Evolutionary conservation across 2,329 filamentous ascomycete genomes (phyloP).

Genomic region (Alternaria triticimaculans): DNA sequence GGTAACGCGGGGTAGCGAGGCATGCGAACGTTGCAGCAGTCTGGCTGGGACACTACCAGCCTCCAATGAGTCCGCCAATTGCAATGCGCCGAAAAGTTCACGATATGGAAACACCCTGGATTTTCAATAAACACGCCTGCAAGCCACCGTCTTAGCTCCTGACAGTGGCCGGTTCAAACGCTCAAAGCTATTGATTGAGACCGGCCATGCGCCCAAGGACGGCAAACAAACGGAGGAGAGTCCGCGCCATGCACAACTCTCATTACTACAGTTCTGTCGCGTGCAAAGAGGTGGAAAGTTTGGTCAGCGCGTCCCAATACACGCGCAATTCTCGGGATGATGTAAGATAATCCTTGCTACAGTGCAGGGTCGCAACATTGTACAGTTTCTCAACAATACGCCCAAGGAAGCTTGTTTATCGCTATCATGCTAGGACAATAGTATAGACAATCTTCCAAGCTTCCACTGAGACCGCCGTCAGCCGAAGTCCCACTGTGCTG

Average conservation of each 20-base stretch:
- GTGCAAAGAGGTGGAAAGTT: not conserved
- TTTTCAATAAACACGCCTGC: constrained; percentile 40
- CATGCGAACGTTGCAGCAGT: constrained; percentile 19
- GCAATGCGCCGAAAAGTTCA: constrained; percentile 4
- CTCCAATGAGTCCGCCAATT: constrained; percentile 6
- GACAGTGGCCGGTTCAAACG: not conserved
- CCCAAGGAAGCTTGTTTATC: not conserved
- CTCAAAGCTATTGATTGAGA: not conserved
- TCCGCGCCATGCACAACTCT: not conserved
- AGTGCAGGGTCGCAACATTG: not conserved
- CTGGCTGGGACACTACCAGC: constrained; percentile 10
- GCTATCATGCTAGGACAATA: not conserved
- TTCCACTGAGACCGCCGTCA: not conserved
- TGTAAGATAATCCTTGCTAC: not conserved
- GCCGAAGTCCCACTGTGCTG: not conserved
- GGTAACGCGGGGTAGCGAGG: constrained; percentile 7
- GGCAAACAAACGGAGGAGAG: not conserved
- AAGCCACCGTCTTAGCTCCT: constrained; percentile 21
- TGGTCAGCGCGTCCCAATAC: not conserved
- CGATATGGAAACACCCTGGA: constrained; percentile 22
- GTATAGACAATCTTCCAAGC: not conserved
- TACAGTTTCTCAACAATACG: not conserved
- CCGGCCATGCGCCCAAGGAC: not conserved
- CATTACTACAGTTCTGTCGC: not conserved
- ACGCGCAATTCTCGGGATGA: not conserved